Conservation (phyloP, 768 basidiomycete genomes). For the Pleurotus sapidus region DNA sequence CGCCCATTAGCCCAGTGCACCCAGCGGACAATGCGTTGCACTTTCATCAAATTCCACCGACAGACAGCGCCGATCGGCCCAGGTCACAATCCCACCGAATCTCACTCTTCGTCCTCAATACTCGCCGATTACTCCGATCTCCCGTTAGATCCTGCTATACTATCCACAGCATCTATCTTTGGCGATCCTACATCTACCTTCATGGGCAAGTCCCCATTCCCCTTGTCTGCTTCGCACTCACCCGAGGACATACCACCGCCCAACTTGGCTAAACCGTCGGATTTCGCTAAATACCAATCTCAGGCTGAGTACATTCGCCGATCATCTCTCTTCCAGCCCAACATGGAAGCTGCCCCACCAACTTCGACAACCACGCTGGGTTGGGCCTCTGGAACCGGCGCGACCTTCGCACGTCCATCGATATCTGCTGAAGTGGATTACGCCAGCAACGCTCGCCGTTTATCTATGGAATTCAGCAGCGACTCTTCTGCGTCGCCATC, state of each 20-base stretch:
- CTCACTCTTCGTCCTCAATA: conserved; percentile 25
- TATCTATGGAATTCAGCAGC: conserved; percentile 38
- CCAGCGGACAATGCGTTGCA: conserved; percentile 68
- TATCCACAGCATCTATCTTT: conserved; percentile 25
- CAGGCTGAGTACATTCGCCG: conserved; percentile 42
- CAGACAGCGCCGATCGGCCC: conserved; percentile 78
- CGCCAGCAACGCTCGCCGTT: conserved; percentile 18
- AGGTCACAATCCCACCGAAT: conserved; percentile 45
- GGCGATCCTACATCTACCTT: conserved; percentile 6
- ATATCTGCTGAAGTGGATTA: neutral
- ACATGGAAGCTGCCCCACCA: neutral
- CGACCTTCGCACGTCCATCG: neutral
- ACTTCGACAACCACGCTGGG: conserved; percentile 9
- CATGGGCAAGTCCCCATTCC: conserved; percentile 16
- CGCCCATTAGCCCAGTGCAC: conserved; percentile 61
- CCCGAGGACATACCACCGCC: conserved; percentile 7
- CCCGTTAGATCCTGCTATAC: conserved; percentile 34
- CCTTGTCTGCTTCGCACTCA: conserved; percentile 21
- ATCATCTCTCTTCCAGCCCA: neutral
- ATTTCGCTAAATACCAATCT: conserved; percentile 47
- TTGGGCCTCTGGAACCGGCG: conserved; percentile 15
- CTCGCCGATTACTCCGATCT: conserved; percentile 34
- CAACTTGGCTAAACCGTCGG: conserved; percentile 10
- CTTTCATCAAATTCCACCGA: conserved; percentile 79
- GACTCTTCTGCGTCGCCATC: conserved; percentile 47